Evolutionary conservation across 2,329 filamentous ascomycete species (phyloP).

Genomic region (Penicillium digitatum): DNA sequence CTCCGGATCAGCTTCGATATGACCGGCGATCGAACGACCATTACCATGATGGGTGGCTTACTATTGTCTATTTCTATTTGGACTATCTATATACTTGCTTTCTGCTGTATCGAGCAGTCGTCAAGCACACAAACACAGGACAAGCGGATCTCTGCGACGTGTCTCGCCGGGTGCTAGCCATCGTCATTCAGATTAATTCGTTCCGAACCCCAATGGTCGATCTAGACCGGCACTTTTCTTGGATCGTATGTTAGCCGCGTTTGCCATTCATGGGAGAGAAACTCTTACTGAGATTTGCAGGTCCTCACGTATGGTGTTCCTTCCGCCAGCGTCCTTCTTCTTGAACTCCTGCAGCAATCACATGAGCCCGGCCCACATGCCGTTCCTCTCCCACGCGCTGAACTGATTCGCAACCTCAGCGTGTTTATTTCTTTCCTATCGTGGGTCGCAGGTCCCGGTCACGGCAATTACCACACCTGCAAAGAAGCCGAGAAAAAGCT

Average conservation of each 20-base stretch:
- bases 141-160: slow-evolving; percentile 33
- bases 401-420: slow-evolving; percentile 35
- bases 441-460: slow-evolving; percentile 33
- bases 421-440: slow-evolving; percentile 33
- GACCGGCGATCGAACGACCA: slow-evolving; percentile 17
- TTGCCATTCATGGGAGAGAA: not conserved
- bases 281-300: slow-evolving; percentile 13
- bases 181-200: slow-evolving; percentile 28
- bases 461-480: slow-evolving; percentile 36
- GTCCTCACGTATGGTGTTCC: slow-evolving; percentile 34
- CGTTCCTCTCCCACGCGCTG: slow-evolving; percentile 28
- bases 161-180: slow-evolving; percentile 30
- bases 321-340: slow-evolving; percentile 31
- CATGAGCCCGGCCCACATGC: slow-evolving; percentile 26
- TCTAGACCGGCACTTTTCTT: slow-evolving; percentile 33
- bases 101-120: slow-evolving; percentile 32
- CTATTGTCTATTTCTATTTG: slow-evolving; percentile 29
- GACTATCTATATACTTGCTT: slow-evolving; percentile 38
- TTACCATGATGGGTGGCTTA: slow-evolving; percentile 17
- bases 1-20: slow-evolving; percentile 28
- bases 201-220: slow-evolving; percentile 30
- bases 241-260: slow-evolving; percentile 28
- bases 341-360: slow-evolving; percentile 34
- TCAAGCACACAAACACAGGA: slow-evolving; percentile 31
- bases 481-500: slow-evolving; percentile 37